phyloP scores from a whole-genome alignment of 1,284 basidiomycete species.

The Baeospora myosura region DNA sequence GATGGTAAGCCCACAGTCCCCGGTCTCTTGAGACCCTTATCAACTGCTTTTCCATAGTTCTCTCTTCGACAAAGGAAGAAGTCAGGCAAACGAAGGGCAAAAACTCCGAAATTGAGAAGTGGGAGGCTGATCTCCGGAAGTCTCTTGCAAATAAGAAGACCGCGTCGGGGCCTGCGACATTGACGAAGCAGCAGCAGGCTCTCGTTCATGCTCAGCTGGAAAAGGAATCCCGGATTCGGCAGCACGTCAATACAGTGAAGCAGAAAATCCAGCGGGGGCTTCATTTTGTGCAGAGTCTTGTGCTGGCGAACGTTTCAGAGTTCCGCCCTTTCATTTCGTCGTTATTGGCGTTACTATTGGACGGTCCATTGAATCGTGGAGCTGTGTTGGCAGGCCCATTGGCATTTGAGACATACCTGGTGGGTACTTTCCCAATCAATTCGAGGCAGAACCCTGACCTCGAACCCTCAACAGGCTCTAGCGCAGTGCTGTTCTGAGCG shows the following conservation, averaged over 20 bases:
- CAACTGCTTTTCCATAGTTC: slow-evolving; percentile 30
- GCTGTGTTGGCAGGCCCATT: slow-evolving; percentile 50
- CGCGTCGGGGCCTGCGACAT: slow-evolving; percentile 28
- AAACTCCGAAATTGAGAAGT: slow-evolving; percentile 79
- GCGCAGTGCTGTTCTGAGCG: slow-evolving; percentile 63
- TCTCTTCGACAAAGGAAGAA: slow-evolving; percentile 53
- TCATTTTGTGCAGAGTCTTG: slow-evolving; percentile 57
- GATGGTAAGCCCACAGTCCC: slow-evolving; percentile 50
- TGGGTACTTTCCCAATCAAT: slow-evolving; percentile 27
- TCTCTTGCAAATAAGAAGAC: slow-evolving; percentile 73
- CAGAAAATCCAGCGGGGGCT: slow-evolving; percentile 59
- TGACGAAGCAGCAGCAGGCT: slow-evolving; percentile 81
- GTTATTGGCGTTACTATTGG: slow-evolving; percentile 56
- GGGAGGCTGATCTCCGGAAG: slow-evolving; percentile 89
- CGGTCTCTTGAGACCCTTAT: neutral
- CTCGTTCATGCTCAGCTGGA: slow-evolving; percentile 74
- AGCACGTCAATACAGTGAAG: slow-evolving; percentile 50
- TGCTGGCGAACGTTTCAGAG: slow-evolving; percentile 50
- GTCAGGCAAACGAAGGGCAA: slow-evolving; percentile 67
- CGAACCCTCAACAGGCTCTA: slow-evolving; percentile 38
- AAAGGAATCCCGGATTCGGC: slow-evolving; percentile 67
- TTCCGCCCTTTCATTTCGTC: slow-evolving; percentile 31
- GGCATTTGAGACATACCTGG: slow-evolving; percentile 75
- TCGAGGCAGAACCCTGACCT: slow-evolving; percentile 1
- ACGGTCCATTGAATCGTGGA: slow-evolving; percentile 55